Evolutionary conservation across 352 stramenopile species (phyloP).

Genomic region (Phytophthora constricta): DNA sequence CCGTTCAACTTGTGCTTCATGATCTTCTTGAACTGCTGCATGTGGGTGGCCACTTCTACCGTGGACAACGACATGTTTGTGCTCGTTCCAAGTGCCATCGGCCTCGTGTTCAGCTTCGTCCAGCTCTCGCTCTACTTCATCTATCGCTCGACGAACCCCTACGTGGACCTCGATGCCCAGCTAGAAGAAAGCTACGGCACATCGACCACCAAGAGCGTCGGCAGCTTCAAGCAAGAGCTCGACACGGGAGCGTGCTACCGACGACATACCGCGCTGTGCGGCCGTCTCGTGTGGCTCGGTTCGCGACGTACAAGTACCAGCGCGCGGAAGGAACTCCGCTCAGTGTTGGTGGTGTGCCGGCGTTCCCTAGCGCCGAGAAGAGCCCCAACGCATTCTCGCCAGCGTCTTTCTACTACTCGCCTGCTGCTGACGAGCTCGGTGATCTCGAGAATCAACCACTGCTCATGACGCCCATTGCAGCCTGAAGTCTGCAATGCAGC

Average conservation of each 20-base stretch:
- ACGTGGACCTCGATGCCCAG: background rate
- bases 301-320: slow-evolving; percentile 31
- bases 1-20: slow-evolving; percentile 55
- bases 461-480: slow-evolving; percentile 31
- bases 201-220: too few species aligned
- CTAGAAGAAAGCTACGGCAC: background rate
- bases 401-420: slow-evolving; percentile 18
- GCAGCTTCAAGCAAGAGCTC: slow-evolving; percentile 15
- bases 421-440: slow-evolving; percentile 3
- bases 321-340: slow-evolving; percentile 31
- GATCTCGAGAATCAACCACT: slow-evolving; percentile 33
- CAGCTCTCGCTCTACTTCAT: slow-evolving; percentile 59
- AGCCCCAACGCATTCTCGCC: slow-evolving; percentile 18
- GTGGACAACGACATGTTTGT: slow-evolving; percentile 55
- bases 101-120: slow-evolving; percentile 42
- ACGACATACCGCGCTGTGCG: slow-evolving; percentile 31
- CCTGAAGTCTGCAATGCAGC: slow-evolving; percentile 15
- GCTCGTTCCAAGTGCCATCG: slow-evolving; percentile 46
- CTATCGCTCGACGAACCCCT: slow-evolving; percentile 26
- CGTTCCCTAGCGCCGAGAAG: slow-evolving; percentile 23
- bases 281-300: slow-evolving; percentile 31
- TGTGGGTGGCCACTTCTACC: slow-evolving; percentile 57
- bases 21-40: slow-evolving; percentile 45
- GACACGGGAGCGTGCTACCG: slow-evolving; percentile 5
- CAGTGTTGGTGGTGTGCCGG: slow-evolving; percentile 15